A percentile compares a stretch with the other conserved stretches of the same genome.
These are phyloP conservation scores for Rhizophora apiculata DNA, from an alignment of 345 rosid species.

Conservation along the genomic window DNA sequence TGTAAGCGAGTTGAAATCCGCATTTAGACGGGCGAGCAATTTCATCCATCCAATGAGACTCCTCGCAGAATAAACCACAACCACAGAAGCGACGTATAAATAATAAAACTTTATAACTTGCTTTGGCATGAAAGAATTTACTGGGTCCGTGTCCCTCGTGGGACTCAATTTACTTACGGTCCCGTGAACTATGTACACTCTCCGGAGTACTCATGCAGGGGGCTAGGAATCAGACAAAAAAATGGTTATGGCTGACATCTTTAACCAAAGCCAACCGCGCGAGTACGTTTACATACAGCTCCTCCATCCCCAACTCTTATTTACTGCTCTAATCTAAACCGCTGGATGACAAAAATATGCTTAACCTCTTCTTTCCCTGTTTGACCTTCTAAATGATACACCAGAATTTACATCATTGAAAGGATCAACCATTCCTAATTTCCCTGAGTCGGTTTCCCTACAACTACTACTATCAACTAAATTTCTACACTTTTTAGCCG, in stretches of 20 bases:
- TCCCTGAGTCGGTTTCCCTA: conserved; percentile 40
- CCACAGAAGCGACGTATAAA: not conserved
- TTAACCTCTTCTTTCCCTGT: conserved; percentile 30
- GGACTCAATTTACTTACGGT: not conserved
- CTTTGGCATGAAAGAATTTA: not conserved
- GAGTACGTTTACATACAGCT: conserved; percentile 29
- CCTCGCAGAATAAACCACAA: not conserved
- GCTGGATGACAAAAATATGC: conserved; percentile 7
- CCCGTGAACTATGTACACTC: conserved; percentile 18
- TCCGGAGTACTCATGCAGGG: not conserved
- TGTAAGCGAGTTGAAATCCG: too few relatives aligned
- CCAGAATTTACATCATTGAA: conserved; percentile 40
- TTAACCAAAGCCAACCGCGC: conserved; percentile 28
- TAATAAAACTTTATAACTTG: not conserved
- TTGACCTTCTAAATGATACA: conserved; percentile 35
- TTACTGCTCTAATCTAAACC: conserved; percentile 25
- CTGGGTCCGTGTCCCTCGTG: not conserved
- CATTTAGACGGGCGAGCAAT: too few relatives aligned
- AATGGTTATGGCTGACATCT: conserved; percentile 30
- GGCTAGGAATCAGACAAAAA: conserved; percentile 25
- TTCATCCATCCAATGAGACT: too few relatives aligned
- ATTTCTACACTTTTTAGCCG: conserved; percentile 38
- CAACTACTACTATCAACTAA: conserved; percentile 29
- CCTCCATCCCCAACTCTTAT: conserved; percentile 25
- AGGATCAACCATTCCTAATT: conserved; percentile 36